phyloP scores from a whole-genome alignment of 768 basidiomycete genomes.

The Leccinum obscurum region DNA sequence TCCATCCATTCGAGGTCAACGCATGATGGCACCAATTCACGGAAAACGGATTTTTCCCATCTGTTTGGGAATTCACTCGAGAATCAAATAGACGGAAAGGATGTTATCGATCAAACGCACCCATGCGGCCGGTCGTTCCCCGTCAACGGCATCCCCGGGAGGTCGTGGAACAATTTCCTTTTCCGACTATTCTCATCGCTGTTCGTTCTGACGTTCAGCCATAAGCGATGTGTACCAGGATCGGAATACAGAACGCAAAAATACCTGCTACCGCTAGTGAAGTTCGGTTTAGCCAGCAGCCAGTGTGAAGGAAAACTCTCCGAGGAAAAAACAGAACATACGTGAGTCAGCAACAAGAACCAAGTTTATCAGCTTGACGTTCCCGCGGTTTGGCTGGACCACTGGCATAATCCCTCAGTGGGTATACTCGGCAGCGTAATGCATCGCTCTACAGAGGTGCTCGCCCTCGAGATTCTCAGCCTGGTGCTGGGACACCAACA shows the following conservation, averaged over 20 bases:
- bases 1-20: constrained; percentile 15
- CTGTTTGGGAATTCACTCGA: background rate
- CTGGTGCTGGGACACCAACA: background rate
- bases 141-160: constrained; percentile 16
- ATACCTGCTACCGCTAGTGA: constrained; percentile 8
- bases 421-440: constrained; percentile 6
- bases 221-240: background rate
- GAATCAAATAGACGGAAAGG: background rate
- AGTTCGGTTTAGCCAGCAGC: constrained; percentile 5
- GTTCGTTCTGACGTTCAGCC: background rate
- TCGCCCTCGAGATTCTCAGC: constrained; percentile 11
- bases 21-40: constrained; percentile 26
- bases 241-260: constrained; percentile 1
- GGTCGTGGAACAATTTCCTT: constrained; percentile 17
- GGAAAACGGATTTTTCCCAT: constrained; percentile 10
- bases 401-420: constrained; percentile 8
- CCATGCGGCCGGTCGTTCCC: constrained; percentile 8
- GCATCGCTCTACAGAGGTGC: constrained; percentile 8
- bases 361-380: constrained; percentile 13
- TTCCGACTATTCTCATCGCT: constrained; percentile 6
- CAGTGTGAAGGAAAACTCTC: background rate
- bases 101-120: constrained; percentile 11
- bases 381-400: constrained; percentile 22
- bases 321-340: constrained; percentile 9
- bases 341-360: background rate